Base-by-base conservation (phyloP, 495 filamentous ascomycete species). In the Lindgomyces ingoldianus region DNA sequence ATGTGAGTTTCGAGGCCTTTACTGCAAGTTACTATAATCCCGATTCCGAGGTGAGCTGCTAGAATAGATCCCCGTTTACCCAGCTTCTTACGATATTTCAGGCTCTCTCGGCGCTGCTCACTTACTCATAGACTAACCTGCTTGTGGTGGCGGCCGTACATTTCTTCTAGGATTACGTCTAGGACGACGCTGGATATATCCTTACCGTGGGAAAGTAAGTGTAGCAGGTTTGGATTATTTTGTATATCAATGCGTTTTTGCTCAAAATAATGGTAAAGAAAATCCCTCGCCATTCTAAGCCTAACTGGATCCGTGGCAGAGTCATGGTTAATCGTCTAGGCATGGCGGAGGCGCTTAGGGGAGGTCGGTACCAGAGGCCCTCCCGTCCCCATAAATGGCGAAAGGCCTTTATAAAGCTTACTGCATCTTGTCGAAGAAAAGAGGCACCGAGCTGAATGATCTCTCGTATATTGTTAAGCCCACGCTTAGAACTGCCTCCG, bases 21-120 rank as follows among this genome's bases (percentile, higher is more conserved):
- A 47, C 44, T 47, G 18, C 44, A 47, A 47, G 44, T 47, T 47
- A 47, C 21, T 47, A 47, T 24, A 47, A 47, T 47, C 44, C 44
- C n/a, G n/a, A 47, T 18, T 18, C 44, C 44, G 18, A 47, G 44
- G n/a, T 47, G 44, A 47, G 44, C 44, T 47, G 44, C 44, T 8
- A 47, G 44, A 47, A 47, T 47, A 47, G 44, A 47, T n/a, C 18
- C 6, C 18, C n/a, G 44, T 47, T 47, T 47, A 47, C 44, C n/a
- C 44, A 47, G n/a, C 44, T 47, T 47, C 44, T 47, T 47, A 24
- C 18, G 21, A 8, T 18, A 47, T 47, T 47, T 47, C 18, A 47
- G 44, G n/a, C 44, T 47, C 44, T 47, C 44, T 18, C 44, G 44
- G 44, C 44, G 44, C 44, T 8, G 44, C 14, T 47, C 44, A 4